These are phyloP conservation scores for Nakaseomyces uthaithaninus DNA, from an alignment of 1,139 yeast genomes.

Conservation along the genomic window DNA sequence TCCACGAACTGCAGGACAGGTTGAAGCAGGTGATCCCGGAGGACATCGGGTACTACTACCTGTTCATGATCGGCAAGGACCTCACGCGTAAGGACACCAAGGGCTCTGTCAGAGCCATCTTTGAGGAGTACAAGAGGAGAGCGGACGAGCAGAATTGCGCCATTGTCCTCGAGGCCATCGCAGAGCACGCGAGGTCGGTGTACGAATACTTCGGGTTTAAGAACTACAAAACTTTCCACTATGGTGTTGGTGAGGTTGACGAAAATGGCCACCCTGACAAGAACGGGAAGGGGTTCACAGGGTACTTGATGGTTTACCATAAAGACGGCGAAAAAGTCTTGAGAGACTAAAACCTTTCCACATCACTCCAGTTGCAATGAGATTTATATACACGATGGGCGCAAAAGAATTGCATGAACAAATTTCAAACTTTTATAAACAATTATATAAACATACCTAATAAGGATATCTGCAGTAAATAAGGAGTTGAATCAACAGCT, in stretches of 20 bases:
- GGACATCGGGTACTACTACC: constrained; percentile 25
- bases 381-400: not conserved
- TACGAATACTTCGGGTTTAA: constrained; percentile 33
- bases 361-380: not conserved
- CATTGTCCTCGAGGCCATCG: constrained; percentile 32
- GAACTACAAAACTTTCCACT: constrained; percentile 24
- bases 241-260: constrained; percentile 31
- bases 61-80: constrained; percentile 30
- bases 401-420: too few relatives aligned
- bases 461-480: too few relatives aligned
- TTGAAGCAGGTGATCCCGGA: constrained; percentile 22
- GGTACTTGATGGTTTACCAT: constrained; percentile 29
- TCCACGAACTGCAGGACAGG: constrained; percentile 19
- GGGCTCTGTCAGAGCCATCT: constrained; percentile 31
- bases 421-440: too few relatives aligned
- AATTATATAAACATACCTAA: too few relatives aligned
- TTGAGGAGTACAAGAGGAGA: constrained; percentile 26
- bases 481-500: too few relatives aligned
- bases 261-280: constrained; percentile 23
- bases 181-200: constrained; percentile 30
- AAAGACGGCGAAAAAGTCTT: constrained; percentile 19
- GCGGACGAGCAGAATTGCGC: constrained; percentile 31
- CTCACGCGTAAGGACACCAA: constrained; percentile 20
- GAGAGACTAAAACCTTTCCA: constrained; percentile 4
- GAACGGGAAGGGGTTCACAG: constrained; percentile 29